A percentile compares a stretch with the other conserved stretches of the same genome.
Conservation (phyloP, 257 asterid genomes). For the Nicotiana tomentosiformis region DNA sequence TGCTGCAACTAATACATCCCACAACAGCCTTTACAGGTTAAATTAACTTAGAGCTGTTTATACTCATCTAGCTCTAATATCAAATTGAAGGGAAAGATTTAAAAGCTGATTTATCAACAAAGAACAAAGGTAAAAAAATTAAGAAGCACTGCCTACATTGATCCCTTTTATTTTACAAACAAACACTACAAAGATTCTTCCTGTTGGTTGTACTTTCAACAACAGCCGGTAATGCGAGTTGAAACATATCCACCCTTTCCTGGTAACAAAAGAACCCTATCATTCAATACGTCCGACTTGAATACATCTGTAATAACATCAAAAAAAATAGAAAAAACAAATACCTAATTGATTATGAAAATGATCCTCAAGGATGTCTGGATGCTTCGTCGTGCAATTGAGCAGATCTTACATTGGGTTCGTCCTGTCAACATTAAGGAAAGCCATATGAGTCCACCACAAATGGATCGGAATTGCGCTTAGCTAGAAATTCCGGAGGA, state of each 20-base stretch:
- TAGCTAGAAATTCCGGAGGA: background rate
- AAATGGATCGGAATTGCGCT: background rate
- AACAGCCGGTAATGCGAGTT: background rate
- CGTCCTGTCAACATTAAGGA: constrained; percentile 52
- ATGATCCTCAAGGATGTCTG: constrained; percentile 57
- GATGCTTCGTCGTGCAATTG: constrained; percentile 78
- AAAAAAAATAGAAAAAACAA: background rate
- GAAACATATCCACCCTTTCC: background rate
- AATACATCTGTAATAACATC: background rate
- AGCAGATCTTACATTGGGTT: constrained; percentile 65
- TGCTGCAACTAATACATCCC: background rate
- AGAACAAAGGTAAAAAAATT: background rate
- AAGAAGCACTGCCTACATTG: background rate
- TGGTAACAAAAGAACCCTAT: background rate
- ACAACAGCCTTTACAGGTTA: constrained; percentile 5
- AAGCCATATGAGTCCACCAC: background rate
- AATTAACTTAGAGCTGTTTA: background rate
- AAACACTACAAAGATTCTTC: background rate
- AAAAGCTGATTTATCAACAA: background rate
- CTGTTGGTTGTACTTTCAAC: background rate
- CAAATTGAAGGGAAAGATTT: background rate
- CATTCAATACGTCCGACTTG: background rate
- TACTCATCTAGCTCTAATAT: background rate
- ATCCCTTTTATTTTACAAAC: constrained; percentile 12
- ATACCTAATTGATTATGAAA: constrained; percentile 19